phyloP scores from a whole-genome alignment of 2,329 filamentous ascomycete genomes.

The Colletotrichum viniferum region DNA sequence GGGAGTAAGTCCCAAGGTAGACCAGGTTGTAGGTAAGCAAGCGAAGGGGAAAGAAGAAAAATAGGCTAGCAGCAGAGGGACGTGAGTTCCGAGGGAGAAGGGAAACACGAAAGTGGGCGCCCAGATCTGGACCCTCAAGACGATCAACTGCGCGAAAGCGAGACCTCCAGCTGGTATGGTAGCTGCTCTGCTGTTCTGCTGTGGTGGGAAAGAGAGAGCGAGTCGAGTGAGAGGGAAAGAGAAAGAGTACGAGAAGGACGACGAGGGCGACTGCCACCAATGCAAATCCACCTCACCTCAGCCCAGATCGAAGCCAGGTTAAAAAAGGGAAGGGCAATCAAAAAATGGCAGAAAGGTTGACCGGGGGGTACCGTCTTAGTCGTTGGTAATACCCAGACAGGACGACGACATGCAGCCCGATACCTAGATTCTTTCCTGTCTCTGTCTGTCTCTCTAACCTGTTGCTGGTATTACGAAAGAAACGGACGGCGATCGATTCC shows the following conservation, averaged over 20 bases:
- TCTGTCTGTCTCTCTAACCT: background rate
- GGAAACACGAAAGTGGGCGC: background rate
- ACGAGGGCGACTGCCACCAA: background rate
- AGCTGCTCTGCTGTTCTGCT: background rate
- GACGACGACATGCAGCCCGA: background rate
- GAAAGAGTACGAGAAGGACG: background rate
- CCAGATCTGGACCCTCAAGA: background rate
- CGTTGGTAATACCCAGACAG: slow-evolving; percentile 5
- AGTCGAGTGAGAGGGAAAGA: background rate
- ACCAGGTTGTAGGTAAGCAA: slow-evolving; percentile 8
- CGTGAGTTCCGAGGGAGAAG: slow-evolving; percentile 9
- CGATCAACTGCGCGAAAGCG: background rate
- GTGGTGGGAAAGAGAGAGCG: background rate
- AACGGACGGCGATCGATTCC: background rate
- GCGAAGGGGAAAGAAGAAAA: slow-evolving; percentile 10
- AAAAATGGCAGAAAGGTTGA: slow-evolving; percentile 5
- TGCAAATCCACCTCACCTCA: background rate
- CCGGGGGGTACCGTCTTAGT: slow-evolving; percentile 13
- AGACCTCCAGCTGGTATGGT: background rate
- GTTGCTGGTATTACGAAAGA: background rate
- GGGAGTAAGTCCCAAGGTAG: background rate
- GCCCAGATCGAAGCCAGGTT: slow-evolving; percentile 6
- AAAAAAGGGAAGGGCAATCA: slow-evolving; percentile 14
- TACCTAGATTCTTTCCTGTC: background rate
- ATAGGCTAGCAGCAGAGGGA: background rate